Evolutionary conservation across 1,284 basidiomycete genomes (phyloP).

Genomic region (Rhodotorula sp.): DNA sequence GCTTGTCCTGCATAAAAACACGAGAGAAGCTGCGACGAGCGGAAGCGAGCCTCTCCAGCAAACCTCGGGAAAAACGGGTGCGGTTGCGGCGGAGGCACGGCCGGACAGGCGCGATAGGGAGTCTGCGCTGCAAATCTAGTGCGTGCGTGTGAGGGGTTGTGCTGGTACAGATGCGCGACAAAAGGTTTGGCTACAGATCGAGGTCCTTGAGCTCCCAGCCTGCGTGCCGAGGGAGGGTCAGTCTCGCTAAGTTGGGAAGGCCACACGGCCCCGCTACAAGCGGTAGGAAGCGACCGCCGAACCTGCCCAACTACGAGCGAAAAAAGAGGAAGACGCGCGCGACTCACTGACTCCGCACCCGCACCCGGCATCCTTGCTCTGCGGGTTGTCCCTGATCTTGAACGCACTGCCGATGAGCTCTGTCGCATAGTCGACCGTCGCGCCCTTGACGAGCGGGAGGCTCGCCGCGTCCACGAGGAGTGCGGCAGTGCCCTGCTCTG

Average conservation of each 20-base stretch:
- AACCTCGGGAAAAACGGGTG: too few species aligned
- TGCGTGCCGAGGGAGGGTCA: background rate
- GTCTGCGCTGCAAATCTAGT: background rate
- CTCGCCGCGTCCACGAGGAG: slow-evolving; percentile 80
- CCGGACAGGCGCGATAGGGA: background rate
- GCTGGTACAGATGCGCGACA: background rate
- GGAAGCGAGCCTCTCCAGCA: too few species aligned
- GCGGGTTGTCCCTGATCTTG: slow-evolving; percentile 74
- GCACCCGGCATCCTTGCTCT: slow-evolving; percentile 73
- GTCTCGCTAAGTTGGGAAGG: fast-evolving
- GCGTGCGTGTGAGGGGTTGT: background rate
- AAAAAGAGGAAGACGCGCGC: background rate
- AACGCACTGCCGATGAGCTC: slow-evolving; percentile 89
- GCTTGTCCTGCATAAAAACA: too few species aligned
- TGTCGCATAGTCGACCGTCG: slow-evolving; percentile 82
- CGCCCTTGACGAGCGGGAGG: slow-evolving; percentile 73
- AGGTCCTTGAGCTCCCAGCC: slow-evolving; percentile 39
- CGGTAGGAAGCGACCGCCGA: too few species aligned
- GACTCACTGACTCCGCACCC: slow-evolving; percentile 77
- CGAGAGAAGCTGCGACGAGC: too few species aligned
- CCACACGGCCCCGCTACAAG: too few species aligned
- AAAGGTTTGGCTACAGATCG: background rate
- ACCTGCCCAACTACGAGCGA: background rate
- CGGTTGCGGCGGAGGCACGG: too few species aligned
- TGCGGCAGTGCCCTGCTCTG: slow-evolving; percentile 30